A percentile compares a stretch with the other conserved stretches of the same genome.
phyloP scores from a whole-genome alignment of 805 yeast species.

The Saturnispora galanensis region DNA sequence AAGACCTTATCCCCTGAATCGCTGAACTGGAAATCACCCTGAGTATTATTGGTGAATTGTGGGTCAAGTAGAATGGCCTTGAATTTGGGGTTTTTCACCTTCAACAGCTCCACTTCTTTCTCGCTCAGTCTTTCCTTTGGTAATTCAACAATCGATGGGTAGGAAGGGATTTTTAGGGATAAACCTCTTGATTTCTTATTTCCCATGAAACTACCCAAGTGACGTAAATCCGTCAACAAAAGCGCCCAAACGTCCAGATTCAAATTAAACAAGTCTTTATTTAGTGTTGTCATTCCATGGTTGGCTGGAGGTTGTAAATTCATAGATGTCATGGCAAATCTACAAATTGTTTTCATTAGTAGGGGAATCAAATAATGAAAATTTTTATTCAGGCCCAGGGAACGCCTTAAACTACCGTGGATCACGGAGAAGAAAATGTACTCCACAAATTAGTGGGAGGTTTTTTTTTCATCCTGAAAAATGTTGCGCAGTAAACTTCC shows the following conservation, averaged over 20 bases:
- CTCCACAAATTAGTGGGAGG: too few relatives aligned
- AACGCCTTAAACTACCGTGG: background rate
- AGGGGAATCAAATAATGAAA: background rate
- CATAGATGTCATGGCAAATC: background rate
- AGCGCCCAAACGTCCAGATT: conserved; percentile 59
- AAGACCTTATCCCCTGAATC: conserved; percentile 9
- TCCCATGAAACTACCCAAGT: conserved; percentile 47
- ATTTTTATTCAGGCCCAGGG: background rate
- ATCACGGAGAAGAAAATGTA: too few relatives aligned
- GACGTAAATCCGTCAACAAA: conserved; percentile 54
- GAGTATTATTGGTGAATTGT: conserved; percentile 33
- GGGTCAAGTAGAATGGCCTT: conserved; percentile 58
- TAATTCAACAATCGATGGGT: conserved; percentile 55
- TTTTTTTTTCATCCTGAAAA: background rate
- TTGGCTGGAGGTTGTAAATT: conserved; percentile 51
- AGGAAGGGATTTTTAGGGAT: conserved; percentile 57
- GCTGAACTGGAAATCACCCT: conserved; percentile 12
- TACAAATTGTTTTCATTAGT: conserved; percentile 4
- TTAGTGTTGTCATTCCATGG: conserved; percentile 54
- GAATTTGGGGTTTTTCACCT: conserved; percentile 24
- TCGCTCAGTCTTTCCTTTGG: conserved; percentile 11
- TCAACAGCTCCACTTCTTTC: conserved; percentile 6
- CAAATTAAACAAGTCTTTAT: conserved; percentile 51
- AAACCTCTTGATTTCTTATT: conserved; percentile 33
- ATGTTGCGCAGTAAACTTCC: background rate